Percentiles rank a stretch among this genome's conserved stretches.
These are phyloP conservation scores for Aureobasidium sp. DNA, from an alignment of 2,329 filamentous ascomycete species.

Conservation along the genomic window DNA sequence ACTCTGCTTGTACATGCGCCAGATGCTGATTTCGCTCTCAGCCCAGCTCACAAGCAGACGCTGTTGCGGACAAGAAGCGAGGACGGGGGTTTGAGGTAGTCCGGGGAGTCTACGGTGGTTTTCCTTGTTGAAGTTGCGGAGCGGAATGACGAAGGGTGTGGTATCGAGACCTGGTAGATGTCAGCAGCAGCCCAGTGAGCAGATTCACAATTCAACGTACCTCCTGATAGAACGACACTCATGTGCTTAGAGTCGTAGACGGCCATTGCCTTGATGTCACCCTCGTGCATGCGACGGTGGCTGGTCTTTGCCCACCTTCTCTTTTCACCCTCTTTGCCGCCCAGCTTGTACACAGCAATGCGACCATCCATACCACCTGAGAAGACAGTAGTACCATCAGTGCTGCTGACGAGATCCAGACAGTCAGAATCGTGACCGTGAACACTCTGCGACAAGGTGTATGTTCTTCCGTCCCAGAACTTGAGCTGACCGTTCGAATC, in stretches of 20 bases:
- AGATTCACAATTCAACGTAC: constrained; percentile 27
- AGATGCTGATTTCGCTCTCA: constrained; percentile 80
- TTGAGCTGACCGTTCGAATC: constrained; percentile 91
- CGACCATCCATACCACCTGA: constrained; percentile 88
- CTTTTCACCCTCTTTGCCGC: constrained; percentile 40
- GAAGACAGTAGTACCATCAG: constrained; percentile 73
- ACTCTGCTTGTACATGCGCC: constrained; percentile 51
- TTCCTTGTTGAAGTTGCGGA: constrained; percentile 70
- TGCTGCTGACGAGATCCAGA: constrained; percentile 74
- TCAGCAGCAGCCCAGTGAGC: not conserved
- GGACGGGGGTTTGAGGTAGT: constrained; percentile 69
- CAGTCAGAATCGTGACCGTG: constrained; percentile 86
- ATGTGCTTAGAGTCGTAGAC: constrained; percentile 77
- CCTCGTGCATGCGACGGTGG: constrained; percentile 79
- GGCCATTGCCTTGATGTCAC: constrained; percentile 93
- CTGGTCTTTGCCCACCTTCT: constrained; percentile 76
- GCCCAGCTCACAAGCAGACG: constrained; percentile 86
- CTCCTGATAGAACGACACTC: constrained; percentile 86
- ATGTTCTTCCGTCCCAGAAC: constrained; percentile 90
- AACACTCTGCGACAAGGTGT: constrained; percentile 78
- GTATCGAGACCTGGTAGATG: constrained; percentile 66
- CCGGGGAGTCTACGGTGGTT: constrained; percentile 75
- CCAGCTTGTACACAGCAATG: constrained; percentile 73
- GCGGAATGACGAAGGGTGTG: constrained; percentile 70
- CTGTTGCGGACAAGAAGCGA: constrained; percentile 65